These are phyloP conservation scores for Cutaneotrichosporon sp. DNA, from an alignment of 1,284 basidiomycete species.

Conservation along the genomic window DNA sequence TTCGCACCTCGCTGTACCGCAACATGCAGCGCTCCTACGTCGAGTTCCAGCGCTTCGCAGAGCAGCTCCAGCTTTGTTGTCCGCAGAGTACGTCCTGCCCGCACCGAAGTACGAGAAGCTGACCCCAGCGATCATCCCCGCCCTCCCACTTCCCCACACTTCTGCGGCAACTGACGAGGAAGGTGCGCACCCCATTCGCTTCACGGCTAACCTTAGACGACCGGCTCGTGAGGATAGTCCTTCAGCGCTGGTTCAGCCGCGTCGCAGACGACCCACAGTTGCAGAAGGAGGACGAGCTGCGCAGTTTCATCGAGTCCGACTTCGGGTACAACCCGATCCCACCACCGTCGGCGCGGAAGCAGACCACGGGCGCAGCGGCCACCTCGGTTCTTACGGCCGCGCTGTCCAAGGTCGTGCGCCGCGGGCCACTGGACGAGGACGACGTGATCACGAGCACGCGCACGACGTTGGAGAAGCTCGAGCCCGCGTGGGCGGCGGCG, in stretches of 20 bases:
- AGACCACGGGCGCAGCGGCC: conserved; percentile 59
- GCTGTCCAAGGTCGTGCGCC: conserved; percentile 48
- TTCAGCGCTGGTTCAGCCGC: conserved; percentile 87
- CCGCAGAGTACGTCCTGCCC: conserved; percentile 64
- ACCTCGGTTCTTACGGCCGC: conserved; percentile 46
- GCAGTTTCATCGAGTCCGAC: conserved; percentile 90
- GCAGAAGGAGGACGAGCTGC: conserved; percentile 81
- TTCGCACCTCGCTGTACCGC: conserved; percentile 81
- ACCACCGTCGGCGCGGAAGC: conserved; percentile 57
- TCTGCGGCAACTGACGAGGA: conserved; percentile 94
- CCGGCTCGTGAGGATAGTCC: conserved; percentile 83
- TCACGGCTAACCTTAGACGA: conserved; percentile 61
- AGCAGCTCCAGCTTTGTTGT: conserved; percentile 75
- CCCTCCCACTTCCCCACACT: conserved; percentile 84
- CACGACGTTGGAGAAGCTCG: conserved; percentile 83
- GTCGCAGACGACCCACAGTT: conserved; percentile 86
- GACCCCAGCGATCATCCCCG: conserved; percentile 71
- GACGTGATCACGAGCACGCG: conserved; percentile 79
- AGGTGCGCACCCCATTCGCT: conserved; percentile 51
- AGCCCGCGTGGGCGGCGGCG: conserved; percentile 83
- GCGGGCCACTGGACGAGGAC: conserved; percentile 55
- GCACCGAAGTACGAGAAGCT: conserved; percentile 8
- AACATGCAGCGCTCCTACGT: conserved; percentile 88
- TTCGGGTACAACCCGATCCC: conserved; percentile 71
- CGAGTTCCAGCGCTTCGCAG: conserved; percentile 90